Evolutionary conservation across 805 yeast genomes (phyloP), one percentile per base, ranked within the genome.

Genomic region (Saccharomycodes ludwigii): DNA sequence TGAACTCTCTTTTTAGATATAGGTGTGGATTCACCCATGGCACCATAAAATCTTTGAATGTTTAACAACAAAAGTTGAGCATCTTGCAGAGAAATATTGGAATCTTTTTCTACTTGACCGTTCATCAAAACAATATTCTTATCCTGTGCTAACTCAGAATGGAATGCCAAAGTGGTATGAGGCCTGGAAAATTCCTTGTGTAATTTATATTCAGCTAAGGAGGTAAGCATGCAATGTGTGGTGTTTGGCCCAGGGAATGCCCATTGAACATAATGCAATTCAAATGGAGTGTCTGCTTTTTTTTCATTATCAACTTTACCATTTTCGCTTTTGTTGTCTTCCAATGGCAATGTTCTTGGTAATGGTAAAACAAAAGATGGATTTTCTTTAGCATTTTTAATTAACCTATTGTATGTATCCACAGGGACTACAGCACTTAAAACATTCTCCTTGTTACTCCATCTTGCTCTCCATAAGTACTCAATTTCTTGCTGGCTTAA

Each of bases 231-330:
- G 50, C 94, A 83, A 58, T 91, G 95, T 1, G 82, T 65, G 2
- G 96, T 86, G 25, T 73, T 45, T 11, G 81, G 76, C 1, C 88
- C 94, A 10, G 79, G 86, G 52, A 84, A 82, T 13, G 73, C 66
- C 98, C 98, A 91, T 58, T 91, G 97, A 15, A 86, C 73, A 52
- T 79, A 84, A 50, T 91, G 96, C 58, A 91, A 66, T 57, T 91
- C 98, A 20, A 32, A 27, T 7, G 34, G 34, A 4, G 21, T 19
- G 24, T 27, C 15, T 7, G n/a, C 6, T 13, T 33, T 21, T 13
- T 7, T 12, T n/a, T 14, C 21, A 15, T 14, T 16, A 15, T 20
- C 10, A 8, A 10, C 18, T 47, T 63, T 58, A 36, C 74, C 76
- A 17, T 58, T 59, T 3, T 48, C 55, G 2, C 41, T 43, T 6